These are phyloP conservation scores for Stachybotrys elegans DNA, from an alignment of 2,329 filamentous ascomycete genomes.

Conservation along the genomic window DNA sequence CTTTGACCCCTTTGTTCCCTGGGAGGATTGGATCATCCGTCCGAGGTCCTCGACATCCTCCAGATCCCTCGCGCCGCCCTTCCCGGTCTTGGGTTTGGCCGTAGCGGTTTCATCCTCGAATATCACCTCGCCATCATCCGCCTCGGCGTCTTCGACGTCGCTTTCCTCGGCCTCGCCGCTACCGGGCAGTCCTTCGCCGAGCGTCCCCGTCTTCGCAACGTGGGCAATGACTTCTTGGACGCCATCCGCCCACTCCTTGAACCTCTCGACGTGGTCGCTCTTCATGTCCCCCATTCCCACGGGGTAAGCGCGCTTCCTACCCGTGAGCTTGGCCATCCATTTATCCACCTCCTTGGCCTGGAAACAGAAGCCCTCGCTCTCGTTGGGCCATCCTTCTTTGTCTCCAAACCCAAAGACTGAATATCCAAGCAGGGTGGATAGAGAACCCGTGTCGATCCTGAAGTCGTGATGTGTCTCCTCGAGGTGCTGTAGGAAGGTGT, in stretches of 20 bases:
- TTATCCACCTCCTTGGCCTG: conserved; percentile 87
- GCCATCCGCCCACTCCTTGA: conserved; percentile 75
- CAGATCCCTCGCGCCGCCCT: conserved; percentile 36
- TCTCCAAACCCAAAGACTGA: conserved; percentile 94
- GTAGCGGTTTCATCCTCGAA: conserved; percentile 31
- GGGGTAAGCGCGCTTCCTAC: conserved; percentile 79
- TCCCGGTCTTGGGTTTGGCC: conserved; percentile 37
- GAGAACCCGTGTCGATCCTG: conserved; percentile 82
- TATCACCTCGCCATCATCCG: conserved; percentile 48
- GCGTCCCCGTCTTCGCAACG: conserved; percentile 53
- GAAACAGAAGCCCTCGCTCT: conserved; percentile 86
- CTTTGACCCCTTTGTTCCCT: conserved; percentile 25
- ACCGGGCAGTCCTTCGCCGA: conserved; percentile 65
- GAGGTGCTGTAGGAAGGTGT: conserved; percentile 81
- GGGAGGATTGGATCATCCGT: conserved; percentile 49
- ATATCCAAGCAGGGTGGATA: conserved; percentile 75
- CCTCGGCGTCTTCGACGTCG: conserved; percentile 65
- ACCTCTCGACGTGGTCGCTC: conserved; percentile 58
- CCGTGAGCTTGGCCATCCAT: conserved; percentile 96
- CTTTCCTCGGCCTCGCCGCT: conserved; percentile 84
- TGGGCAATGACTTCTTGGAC: conserved; percentile 64
- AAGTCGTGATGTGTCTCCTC: conserved; percentile 96
- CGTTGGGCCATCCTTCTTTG: conserved; percentile 84
- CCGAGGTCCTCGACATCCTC: conserved; percentile 85
- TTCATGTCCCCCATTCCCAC: conserved; percentile 85